Evolutionary conservation across 495 filamentous ascomycete genomes (phyloP).

Genomic region (Tuber umbilicatum): DNA sequence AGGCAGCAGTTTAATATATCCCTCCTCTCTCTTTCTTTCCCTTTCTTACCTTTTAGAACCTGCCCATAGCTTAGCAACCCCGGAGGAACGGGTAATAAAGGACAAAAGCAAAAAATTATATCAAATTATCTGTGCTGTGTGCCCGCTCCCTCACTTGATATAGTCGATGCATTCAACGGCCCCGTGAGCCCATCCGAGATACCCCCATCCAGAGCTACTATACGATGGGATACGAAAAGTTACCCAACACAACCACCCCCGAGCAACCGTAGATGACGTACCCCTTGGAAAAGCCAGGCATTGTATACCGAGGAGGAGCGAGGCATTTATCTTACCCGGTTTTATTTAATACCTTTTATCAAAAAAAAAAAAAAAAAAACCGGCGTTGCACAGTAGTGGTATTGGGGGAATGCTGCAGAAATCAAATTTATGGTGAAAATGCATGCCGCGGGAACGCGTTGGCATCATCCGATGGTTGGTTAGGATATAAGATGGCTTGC

Average conservation of each 20-base stretch:
- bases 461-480: background rate
- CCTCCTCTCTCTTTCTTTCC: background rate
- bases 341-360: background rate
- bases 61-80: background rate
- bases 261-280: background rate
- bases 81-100: background rate
- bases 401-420: background rate
- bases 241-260: background rate
- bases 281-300: background rate
- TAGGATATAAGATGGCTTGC: background rate
- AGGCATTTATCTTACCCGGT: background rate
- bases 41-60: background rate
- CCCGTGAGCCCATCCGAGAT: background rate
- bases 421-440: background rate
- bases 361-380: background rate
- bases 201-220: background rate
- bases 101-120: background rate
- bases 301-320: background rate
- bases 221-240: background rate
- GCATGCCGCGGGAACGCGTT: background rate
- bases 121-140: background rate
- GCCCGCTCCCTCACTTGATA: background rate
- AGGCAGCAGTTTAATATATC: conserved; percentile 16
- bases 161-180: background rate
- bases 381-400: background rate